Evolutionary conservation across 805 yeast species (phyloP), one percentile per base, ranked within the genome.

Genomic region (Wickerhamiella domercqiae): DNA sequence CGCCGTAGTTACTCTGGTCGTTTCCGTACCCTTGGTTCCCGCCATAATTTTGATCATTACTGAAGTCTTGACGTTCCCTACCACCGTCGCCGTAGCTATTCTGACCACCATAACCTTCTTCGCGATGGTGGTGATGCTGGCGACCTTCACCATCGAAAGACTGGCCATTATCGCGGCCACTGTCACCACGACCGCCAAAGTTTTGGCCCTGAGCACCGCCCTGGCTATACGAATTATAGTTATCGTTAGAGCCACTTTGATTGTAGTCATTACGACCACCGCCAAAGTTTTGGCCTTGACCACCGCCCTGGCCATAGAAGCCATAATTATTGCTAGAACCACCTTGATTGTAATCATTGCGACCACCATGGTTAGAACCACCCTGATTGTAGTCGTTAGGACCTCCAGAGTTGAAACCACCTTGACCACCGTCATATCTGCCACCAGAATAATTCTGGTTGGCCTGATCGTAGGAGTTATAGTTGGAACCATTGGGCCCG

Each of bases 111-210:
- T 30, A 30, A n/a, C n/a, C n/a, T n/a, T n/a, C n/a, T n/a, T n/a
- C n/a, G n/a, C 31, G 31, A 15, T 29, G 32, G 9, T 29, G 16
- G 16, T 14, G 7, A 7, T 29, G 32, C 7, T 9, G 17, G 18
- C 21, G 33, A 9, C 33, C 21, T n/a, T 30, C 20, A 11, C 37
- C 32, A 7, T 32, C 37, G n/a, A 13, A 28, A 17, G n/a, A 19
- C 30, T 24, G 20, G 25, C 26, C 37, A 13, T 11, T 9, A 14
- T 21, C 5, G 31, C 25, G 15, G 11, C 31, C 31, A 31, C 9
- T 7, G 5, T 25, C 6, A 14, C 26, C 37, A n/a, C 34, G 32
- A 14, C 32, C 17, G 15, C 32, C 32, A 29, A 29, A 29, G 32
- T 18, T 29, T 7, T 29, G 16, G 13, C 13, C 13, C 11, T 24